Evolutionary conservation across 2,329 filamentous ascomycete genomes (phyloP).

Genomic region (Ilyonectria robusta): DNA sequence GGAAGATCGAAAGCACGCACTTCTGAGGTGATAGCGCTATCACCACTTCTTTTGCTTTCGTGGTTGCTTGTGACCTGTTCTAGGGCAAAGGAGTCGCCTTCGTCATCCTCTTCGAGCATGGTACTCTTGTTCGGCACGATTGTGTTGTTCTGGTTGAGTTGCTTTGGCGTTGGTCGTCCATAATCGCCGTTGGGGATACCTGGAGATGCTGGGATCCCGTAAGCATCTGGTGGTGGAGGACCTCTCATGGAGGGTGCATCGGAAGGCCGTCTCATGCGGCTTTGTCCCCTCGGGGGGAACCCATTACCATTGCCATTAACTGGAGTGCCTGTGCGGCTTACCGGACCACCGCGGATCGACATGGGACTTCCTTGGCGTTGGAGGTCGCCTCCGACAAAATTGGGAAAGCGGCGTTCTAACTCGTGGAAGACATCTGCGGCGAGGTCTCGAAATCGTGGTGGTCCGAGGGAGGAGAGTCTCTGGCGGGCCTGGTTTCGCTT

Average conservation of each 20-base stretch:
- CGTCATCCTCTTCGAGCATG: conserved; percentile 96
- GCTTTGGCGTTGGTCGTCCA: conserved; percentile 85
- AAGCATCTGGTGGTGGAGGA: conserved; percentile 60
- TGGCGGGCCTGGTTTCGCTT: conserved; percentile 98
- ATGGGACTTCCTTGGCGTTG: conserved; percentile 79
- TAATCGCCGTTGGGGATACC: conserved; percentile 74
- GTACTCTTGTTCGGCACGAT: conserved; percentile 98
- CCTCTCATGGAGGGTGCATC: conserved; percentile 74
- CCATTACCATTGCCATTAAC: conserved; percentile 65
- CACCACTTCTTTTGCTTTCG: conserved; percentile 50
- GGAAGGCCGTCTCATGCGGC: conserved; percentile 70
- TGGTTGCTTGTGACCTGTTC: conserved; percentile 48
- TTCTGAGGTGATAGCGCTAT: conserved; percentile 53
- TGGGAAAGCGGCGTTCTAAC: conserved; percentile 89
- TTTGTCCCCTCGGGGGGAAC: conserved; percentile 66
- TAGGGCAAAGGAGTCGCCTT: conserved; percentile 71
- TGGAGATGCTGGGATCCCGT: conserved; percentile 72
- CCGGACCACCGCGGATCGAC: conserved; percentile 69
- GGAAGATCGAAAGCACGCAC: conserved; percentile 49
- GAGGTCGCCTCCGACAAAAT: conserved; percentile 80
- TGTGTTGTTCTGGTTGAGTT: conserved; percentile 89
- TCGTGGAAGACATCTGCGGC: conserved; percentile 98
- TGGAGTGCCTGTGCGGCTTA: conserved; percentile 74
- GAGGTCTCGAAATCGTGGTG: conserved; percentile 89
- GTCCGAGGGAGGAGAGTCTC: conserved; percentile 90